phyloP scores from a whole-genome alignment of 768 basidiomycete species.

The Amanita pseudoporphyria region DNA sequence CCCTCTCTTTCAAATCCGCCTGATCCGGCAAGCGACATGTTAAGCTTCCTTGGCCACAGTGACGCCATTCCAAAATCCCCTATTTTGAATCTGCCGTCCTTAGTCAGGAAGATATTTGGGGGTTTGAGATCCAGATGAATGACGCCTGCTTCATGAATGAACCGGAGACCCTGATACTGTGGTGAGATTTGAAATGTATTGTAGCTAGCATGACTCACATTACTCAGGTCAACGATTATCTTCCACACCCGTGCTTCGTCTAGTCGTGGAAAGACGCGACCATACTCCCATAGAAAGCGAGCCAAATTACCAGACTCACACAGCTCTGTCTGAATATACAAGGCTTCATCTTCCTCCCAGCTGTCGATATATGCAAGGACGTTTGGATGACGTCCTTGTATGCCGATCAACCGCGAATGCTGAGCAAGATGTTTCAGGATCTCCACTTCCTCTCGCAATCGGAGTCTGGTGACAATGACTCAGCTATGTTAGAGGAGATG shows the following conservation, averaged over 20 bases:
- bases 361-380: constrained; percentile 86
- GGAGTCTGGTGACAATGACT: constrained; percentile 45
- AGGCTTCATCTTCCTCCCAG: constrained; percentile 86
- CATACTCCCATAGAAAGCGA: constrained; percentile 87
- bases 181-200: constrained; percentile 12
- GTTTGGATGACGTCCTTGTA: constrained; percentile 54
- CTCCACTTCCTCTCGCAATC: constrained; percentile 91
- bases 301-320: constrained; percentile 91
- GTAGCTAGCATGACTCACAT: constrained; percentile 47
- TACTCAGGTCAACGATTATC: constrained; percentile 81
- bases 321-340: constrained; percentile 92
- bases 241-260: constrained; percentile 97
- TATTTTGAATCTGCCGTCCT: constrained; percentile 84
- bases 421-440: constrained; percentile 69
- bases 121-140: constrained; percentile 98
- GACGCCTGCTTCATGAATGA: constrained; percentile 82
- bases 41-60: constrained; percentile 62
- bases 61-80: constrained; percentile 99
- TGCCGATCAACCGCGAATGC: constrained; percentile 29
- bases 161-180: constrained; percentile 58
- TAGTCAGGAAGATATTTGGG: constrained; percentile 89
- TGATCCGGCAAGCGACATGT: constrained; percentile 20
- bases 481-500: constrained; percentile 18
- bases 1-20: constrained; percentile 87
- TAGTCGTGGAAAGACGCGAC: constrained; percentile 70